A percentile compares a stretch with the other conserved stretches of the same genome.
Conservation (phyloP, 2,329 filamentous ascomycete species). For the Beauveria brongniartii region DNA sequence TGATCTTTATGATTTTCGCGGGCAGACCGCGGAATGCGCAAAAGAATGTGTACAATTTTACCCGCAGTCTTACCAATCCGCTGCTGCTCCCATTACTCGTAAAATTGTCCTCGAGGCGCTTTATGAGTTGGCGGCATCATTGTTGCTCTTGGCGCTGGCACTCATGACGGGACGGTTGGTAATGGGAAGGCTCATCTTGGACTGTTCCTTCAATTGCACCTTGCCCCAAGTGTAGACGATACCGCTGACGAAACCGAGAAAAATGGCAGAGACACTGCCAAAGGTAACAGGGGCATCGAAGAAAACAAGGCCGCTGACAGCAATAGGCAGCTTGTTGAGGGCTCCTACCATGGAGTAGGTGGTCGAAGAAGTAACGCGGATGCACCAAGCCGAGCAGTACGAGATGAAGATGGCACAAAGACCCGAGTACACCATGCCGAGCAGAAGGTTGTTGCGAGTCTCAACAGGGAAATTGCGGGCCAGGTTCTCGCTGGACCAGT, state of each 20-base stretch:
- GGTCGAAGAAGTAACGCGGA: constrained; percentile 88
- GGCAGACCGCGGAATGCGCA: neutral
- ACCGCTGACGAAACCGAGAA: constrained; percentile 77
- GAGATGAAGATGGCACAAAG: constrained; percentile 87
- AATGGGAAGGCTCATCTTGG: constrained; percentile 10
- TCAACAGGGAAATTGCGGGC: constrained; percentile 71
- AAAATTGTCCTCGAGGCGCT: neutral
- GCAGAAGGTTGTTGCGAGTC: constrained; percentile 63
- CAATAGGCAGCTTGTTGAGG: constrained; percentile 88
- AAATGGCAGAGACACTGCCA: constrained; percentile 77
- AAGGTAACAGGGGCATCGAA: constrained; percentile 84
- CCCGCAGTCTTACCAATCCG: neutral
- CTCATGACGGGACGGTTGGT: constrained; percentile 11
- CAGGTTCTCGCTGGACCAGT: constrained; percentile 79
- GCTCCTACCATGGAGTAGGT: constrained; percentile 95
- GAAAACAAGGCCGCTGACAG: constrained; percentile 77
- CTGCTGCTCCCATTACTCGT: neutral
- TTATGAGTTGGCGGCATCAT: constrained; percentile 11
- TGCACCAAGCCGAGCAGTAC: constrained; percentile 92
- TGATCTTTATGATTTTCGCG: constrained; percentile 3
- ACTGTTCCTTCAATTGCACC: constrained; percentile 11
- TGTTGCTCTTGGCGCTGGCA: constrained; percentile 12
- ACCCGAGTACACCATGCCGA: constrained; percentile 83
- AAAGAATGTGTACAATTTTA: neutral
- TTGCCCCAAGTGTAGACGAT: constrained; percentile 59